Base-by-base conservation (phyloP, 257 asterid species). In the Fraxinus anomala region DNA sequence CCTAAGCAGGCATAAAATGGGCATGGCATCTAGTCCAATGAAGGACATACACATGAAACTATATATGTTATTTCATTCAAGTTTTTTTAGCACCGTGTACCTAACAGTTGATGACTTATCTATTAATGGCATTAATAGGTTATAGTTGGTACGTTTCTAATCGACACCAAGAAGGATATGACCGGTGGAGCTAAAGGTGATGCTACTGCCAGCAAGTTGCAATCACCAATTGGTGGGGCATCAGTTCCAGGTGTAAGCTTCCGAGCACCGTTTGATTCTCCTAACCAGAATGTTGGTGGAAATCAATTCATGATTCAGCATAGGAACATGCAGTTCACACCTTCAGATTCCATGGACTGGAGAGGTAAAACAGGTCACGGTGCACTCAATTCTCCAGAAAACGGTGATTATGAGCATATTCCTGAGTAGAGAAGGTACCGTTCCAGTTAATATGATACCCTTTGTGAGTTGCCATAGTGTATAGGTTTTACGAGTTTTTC, bases 61-160 rank as follows among this genome's bases (percentile, higher is more conserved):
- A 19, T 17, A n/a, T 8, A 5, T 56, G 12, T n/a, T 26, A 63
- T 63, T 1, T 26, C 30, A 8, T 21, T 6, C 67, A 11, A 63
- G 69, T 24, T 63, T 24, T 26, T 31, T 63, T 11, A 24, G 34
- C 69, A 10, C 28, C 33, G 6, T 3, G 11, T 24, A 63, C 69
- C 69, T 26, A 63, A 11, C 3, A 3, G 26, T 24, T 63, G 36
- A 63, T 8, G 28, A 56, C 66, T 54, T 54, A 14, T 19, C 42
- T 68, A 36, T 70, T 12, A 1, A 72, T 39, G 70, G 14, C 70
- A 71, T 51, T 67, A 66, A 51, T 78, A 89, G 94, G 88, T 89
- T 33, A 86, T 89, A 49, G 86, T 86, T 72, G 92, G 92, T 19
- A 77, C 90, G 42, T 89, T 89, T 72, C 44, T 84, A 3, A 77